These are phyloP conservation scores for Naganishia vaughanmartiniae DNA, from an alignment of 768 basidiomycete species.

Conservation along the genomic window DNA sequence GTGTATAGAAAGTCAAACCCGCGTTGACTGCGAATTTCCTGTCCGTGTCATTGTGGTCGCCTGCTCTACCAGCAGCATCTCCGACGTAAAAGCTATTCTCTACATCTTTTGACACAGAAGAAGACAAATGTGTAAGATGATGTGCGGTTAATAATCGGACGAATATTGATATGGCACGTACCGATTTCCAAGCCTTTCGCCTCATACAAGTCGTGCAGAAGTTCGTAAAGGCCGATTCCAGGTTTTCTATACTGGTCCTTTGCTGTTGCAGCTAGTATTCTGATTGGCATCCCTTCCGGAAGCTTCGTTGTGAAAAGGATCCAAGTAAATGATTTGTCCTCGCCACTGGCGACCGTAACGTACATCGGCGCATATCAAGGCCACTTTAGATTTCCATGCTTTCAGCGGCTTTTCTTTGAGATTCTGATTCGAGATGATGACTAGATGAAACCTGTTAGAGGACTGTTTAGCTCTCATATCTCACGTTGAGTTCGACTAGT, in stretches of 20 bases:
- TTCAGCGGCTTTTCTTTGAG: slow-evolving; percentile 55
- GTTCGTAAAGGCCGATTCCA: slow-evolving; percentile 80
- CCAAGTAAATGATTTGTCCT: neutral
- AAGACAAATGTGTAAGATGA: neutral
- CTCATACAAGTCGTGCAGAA: slow-evolving; percentile 64
- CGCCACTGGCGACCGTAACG: slow-evolving; percentile 45
- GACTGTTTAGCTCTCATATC: neutral
- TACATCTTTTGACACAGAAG: slow-evolving; percentile 58
- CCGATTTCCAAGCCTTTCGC: slow-evolving; percentile 66
- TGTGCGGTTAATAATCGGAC: neutral
- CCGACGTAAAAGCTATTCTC: slow-evolving; percentile 73
- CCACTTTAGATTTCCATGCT: slow-evolving; percentile 75
- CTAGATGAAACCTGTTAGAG: slow-evolving; percentile 44
- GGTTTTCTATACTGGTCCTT: slow-evolving; percentile 80
- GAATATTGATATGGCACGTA: slow-evolving; percentile 44
- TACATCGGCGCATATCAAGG: slow-evolving; percentile 61
- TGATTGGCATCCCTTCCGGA: slow-evolving; percentile 66
- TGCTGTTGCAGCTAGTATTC: slow-evolving; percentile 70
- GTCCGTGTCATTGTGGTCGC: slow-evolving; percentile 78
- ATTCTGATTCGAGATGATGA: slow-evolving; percentile 77
- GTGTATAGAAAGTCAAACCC: slow-evolving; percentile 71
- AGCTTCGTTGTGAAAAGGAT: slow-evolving; percentile 56
- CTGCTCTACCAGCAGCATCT: slow-evolving; percentile 76
- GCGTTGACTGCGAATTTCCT: slow-evolving; percentile 79
- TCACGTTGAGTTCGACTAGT: neutral